Evolutionary conservation across 352 stramenopile species (phyloP), one percentile per base, ranked within the genome.

Genomic region (Phytophthora pistaciae): DNA sequence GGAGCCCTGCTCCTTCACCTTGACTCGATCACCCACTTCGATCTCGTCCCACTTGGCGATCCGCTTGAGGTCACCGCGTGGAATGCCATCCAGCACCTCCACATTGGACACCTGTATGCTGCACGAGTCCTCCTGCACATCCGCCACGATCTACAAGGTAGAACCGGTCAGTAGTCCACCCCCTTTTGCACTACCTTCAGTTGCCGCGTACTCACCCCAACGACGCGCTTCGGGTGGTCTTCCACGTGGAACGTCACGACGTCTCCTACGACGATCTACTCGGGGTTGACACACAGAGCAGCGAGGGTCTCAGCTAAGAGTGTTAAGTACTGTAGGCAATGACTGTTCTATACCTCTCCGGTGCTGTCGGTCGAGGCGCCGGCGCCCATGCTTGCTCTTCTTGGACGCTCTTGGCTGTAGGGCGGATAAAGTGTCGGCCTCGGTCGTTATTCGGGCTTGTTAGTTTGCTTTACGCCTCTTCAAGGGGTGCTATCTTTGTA

Each of bases 1-100:
- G 14, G 78, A 88, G 9, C 79, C 79, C 48, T 88, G 64, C 57
- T 91, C 84, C 74, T 84, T 88, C 58, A 90, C 84, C 56, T 91
- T 91, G 59, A 91, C 80, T 20, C 68, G 84, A 49, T 90, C 84
- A 21, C 82, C 84, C 20, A 80, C 74, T 56, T 91, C 84, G 44
- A 91, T 90, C 44, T 90, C 82, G 59, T 84, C 78, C 84, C 84
- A 91, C 18, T 77, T 83, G 31, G 82, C 82, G 57, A 91, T 90
- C 33, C 82, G 80, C 58, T 88, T 73, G 33, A 90, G 40, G 11
- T 89, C 79, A n/a, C 42, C 64, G 44, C 74, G 76, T 14, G 68
- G 58, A 38, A 91, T 78, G 1, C 68, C 60, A 6, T 82, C 40
- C 14, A 91, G 69, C 29, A 86, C 74, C 56, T 91, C 80, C 23